Conservation (phyloP, 768 basidiomycete species). For the Neoboletus brunneissimus region DNA sequence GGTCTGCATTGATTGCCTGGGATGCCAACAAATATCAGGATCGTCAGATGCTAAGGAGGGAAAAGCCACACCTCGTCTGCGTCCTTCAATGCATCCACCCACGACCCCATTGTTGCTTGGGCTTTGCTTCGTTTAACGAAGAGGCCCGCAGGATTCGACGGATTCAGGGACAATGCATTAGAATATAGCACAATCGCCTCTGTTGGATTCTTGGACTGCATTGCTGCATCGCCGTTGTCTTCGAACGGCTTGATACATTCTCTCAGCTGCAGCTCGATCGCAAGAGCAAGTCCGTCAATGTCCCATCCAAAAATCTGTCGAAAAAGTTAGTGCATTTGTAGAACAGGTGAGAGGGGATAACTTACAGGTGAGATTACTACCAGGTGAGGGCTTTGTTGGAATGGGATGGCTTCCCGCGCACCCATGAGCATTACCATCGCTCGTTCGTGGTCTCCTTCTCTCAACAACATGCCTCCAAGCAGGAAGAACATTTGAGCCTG, state of each 20-base stretch:
- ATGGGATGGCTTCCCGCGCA: neutral
- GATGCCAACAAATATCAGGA: neutral
- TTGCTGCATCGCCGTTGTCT: neutral
- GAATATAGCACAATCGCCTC: slow-evolving; percentile 7
- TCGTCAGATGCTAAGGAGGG: accelerated
- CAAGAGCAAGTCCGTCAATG: slow-evolving; percentile 4
- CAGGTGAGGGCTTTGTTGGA: neutral
- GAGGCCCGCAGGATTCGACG: neutral
- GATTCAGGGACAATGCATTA: neutral
- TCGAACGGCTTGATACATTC: neutral
- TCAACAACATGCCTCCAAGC: neutral
- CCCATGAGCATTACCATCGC: neutral
- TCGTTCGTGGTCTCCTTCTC: neutral
- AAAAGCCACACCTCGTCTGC: slow-evolving; percentile 7
- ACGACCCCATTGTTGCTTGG: neutral
- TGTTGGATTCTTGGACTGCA: neutral
- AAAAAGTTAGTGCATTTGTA: neutral
- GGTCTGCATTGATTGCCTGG: slow-evolving; percentile 1
- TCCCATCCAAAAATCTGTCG: slow-evolving; percentile 14
- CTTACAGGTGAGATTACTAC: slow-evolving; percentile 10
- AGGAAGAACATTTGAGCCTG: slow-evolving; percentile 9
- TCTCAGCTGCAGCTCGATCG: neutral
- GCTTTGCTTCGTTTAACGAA: slow-evolving; percentile 11
- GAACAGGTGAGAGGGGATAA: accelerated
- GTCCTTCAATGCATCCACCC: slow-evolving; percentile 11